Percentiles rank a stretch among this genome's conserved stretches.
Evolutionary conservation across 495 filamentous ascomycete genomes (phyloP).

Genomic region (Penicillium alfredii): DNA sequence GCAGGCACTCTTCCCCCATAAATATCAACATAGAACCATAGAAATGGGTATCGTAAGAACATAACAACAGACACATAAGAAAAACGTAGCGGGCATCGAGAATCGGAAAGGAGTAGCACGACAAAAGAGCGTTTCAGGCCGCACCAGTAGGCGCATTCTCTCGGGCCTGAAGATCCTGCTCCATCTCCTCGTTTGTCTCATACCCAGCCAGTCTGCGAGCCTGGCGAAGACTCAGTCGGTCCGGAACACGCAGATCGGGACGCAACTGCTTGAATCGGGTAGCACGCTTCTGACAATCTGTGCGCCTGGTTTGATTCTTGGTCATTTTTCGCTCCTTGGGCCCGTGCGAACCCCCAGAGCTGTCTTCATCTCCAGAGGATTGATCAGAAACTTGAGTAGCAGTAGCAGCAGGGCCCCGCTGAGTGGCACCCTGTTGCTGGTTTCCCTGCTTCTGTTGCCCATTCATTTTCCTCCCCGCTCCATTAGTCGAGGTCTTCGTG

Average conservation of each 20-base stretch:
- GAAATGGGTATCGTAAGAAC: not conserved
- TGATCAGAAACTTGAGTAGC: too few relatives aligned
- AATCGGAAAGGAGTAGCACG: not conserved
- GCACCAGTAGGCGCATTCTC: slow-evolving; percentile 19
- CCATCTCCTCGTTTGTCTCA: slow-evolving; percentile 25
- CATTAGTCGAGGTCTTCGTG: not conserved
- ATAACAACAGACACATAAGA: slow-evolving; percentile 2
- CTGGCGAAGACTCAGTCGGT: slow-evolving; percentile 20
- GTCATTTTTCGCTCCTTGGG: too few relatives aligned
- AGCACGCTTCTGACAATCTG: slow-evolving; percentile 24
- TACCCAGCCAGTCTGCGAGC: slow-evolving; percentile 28
- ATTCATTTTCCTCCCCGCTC: not conserved
- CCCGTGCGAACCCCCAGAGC: too few relatives aligned
- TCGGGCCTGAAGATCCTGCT: slow-evolving; percentile 20
- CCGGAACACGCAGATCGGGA: slow-evolving; percentile 22
- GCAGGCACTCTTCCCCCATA: too few relatives aligned
- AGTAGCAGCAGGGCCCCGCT: too few relatives aligned
- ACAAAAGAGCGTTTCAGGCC: not conserved
- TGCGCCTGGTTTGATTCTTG: slow-evolving; percentile 19
- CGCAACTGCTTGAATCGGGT: slow-evolving; percentile 24
- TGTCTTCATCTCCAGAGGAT: slow-evolving; percentile 9
- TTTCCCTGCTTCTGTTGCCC: not conserved
- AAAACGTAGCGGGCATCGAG: slow-evolving; percentile 6
- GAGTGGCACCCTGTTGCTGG: not conserved
- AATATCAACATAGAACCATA: too few relatives aligned